A percentile compares a stretch with the other conserved stretches of the same genome.
phyloP scores from a whole-genome alignment of 2,329 filamentous ascomycete genomes.

The Graphilbum ipis-grandicollis region DNA sequence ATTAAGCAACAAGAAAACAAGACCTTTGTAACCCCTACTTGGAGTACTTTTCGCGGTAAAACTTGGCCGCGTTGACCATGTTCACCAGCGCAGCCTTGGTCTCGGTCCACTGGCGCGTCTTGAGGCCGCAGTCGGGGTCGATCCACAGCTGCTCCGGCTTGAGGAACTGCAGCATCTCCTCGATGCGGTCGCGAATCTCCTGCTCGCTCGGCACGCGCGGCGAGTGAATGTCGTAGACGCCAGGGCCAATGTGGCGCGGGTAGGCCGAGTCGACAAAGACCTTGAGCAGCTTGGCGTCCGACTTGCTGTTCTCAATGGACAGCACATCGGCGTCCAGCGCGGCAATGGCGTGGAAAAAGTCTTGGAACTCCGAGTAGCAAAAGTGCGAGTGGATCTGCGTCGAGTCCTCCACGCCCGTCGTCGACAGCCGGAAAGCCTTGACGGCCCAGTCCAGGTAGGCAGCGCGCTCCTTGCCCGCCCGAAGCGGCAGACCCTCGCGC shows the following conservation, averaged over 20 bases:
- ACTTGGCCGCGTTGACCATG: constrained; percentile 97
- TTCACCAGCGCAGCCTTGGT: constrained; percentile 91
- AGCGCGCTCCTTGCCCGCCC: constrained; percentile 82
- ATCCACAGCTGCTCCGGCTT: constrained; percentile 99
- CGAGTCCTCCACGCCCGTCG: constrained; percentile 79
- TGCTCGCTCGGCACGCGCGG: constrained; percentile 92
- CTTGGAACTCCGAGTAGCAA: constrained; percentile 99
- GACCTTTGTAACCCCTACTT: constrained; percentile 33
- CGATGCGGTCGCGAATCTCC: constrained; percentile 95
- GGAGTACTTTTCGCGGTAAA: constrained; percentile 78
- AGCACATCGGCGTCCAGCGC: constrained; percentile 96
- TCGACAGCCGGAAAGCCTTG: constrained; percentile 92
- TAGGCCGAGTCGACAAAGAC: constrained; percentile 97
- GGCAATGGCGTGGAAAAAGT: constrained; percentile 99
- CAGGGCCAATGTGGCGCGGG: constrained; percentile 94
- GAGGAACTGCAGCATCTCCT: constrained; percentile 96
- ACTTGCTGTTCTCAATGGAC: constrained; percentile 99
- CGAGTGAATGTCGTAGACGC: constrained; percentile 99
- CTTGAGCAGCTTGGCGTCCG: constrained; percentile 94
- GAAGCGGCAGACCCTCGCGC: constrained; percentile 96
- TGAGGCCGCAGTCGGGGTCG: constrained; percentile 97
- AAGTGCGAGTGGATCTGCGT: constrained; percentile 99
- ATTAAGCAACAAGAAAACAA: neutral
- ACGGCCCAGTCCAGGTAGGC: constrained; percentile 97
- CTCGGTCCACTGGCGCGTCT: constrained; percentile 98